Base-by-base conservation (phyloP, 352 stramenopile genomes). In the Globisporangium acanthophoron region DNA sequence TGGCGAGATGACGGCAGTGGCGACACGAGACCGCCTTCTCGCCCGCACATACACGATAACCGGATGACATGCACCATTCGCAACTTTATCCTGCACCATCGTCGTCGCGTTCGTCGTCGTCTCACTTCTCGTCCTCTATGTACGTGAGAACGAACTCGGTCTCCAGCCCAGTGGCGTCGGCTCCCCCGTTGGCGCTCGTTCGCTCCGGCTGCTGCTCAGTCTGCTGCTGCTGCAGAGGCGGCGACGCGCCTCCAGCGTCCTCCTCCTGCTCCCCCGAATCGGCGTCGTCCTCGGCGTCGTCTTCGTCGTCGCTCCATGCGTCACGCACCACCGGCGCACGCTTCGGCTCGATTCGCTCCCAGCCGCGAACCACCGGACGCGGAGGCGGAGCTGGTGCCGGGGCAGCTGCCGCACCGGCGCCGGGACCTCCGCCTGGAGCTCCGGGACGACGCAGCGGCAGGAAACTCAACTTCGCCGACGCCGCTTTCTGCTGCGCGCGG, bases 261-360 rank as follows among this genome's bases (percentile, higher is more conserved):
- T 16, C 56, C 20, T 29, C 11, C n/a, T 46, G 41, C n/a, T 68
- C 54, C 1, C 45, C 58, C 44, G 52, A 55, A 0, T 55, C 46
- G 3, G 41, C 29, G 16, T 1, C 47, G 24, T 58, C 39, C 8
- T 56, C 56, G n/a, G 61, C 41, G 2, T 67, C 50, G 29, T 58
- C 59, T 41, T 90, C 82, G 18, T 91, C 83, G 39, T 93, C 80
- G 64, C 84, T 93, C 84, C 84, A 93, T 0, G 84, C 81, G 61
- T 93, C 84, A 3, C 62, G 66, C 39, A 90, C 56, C 55, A 78
- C 65, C 5, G 74, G 72, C 9, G 63, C 55, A 27, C 69, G 69
- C 12, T 66, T 70, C 56, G 70, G 73, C 35, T 77, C 65, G 20
- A 91, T 88, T 53, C 76, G 83, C 52, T 93, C 83, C 83, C 83